Evolutionary conservation across 768 basidiomycete species (phyloP), one percentile per base, ranked within the genome.

Genomic region (Harrya chromipes): DNA sequence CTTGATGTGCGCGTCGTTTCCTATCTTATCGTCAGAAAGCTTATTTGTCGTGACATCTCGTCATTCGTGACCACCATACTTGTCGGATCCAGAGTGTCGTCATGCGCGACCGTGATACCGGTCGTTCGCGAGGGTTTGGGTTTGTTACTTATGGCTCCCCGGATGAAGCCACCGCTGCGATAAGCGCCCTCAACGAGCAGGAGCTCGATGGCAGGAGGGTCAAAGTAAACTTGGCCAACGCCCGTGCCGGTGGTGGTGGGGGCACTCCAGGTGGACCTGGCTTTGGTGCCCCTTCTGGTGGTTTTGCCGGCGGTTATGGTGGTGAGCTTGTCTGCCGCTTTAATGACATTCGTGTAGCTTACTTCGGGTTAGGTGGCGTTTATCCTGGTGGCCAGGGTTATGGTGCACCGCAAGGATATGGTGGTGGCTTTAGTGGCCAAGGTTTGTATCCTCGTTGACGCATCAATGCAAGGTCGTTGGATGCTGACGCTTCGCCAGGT

Each of bases 31-130:
- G 31, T 49, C 57, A 20, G 53, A 49, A 53, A 51, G 45, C 64
- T 67, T 52, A 63, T 65, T 33, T 33, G 45, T 19, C 40, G 40
- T 50, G 40, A 55, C 26, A 21, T 35, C 10, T 50, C 23, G 23
- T 40, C 41, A 10, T 37, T 42, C 9, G 44, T 70, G 69, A 65
- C 74, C 61, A 68, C 73, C 61, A 68, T 73, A 49, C 59, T 57
- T 60, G 41, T 36, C 44, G 38, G 43, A 50, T 68, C 72, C 57
- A 97, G 92, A 89, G 88, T 61, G 93, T 95, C 74, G 93, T 95
- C 70, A 95, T 95, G 94, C 88, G 91, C 75, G 94, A 98, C 75
- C 91, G 94, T 67, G 95, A 97, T 67, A 97, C 95, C 58, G 90
- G 91, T 53, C 91, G 94, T 66, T 95, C 92, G 56, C 87, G 94